Base-by-base conservation (phyloP, 495 filamentous ascomycete genomes). In the Xylaria scruposa region DNA sequence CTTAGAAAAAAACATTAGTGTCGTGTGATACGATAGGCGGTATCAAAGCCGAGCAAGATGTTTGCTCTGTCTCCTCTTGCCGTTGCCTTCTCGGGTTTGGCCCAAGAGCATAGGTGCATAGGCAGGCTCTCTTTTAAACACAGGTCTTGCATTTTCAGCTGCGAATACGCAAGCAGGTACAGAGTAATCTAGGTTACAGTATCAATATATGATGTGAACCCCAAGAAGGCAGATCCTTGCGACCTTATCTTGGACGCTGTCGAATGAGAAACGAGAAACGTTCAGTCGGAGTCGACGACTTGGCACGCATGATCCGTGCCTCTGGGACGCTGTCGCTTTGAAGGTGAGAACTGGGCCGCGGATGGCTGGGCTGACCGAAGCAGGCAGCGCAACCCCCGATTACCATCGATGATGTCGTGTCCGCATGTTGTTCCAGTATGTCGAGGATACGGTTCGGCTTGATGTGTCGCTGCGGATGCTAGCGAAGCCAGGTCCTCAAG, bases 161-260 rank as follows among this genome's bases (percentile, higher is more conserved):
- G 29, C 15, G 12, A 42, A 38, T 38, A 38, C 36, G 36, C 29
- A 31, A 3, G 29, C 29, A 31, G 29, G 29, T 31, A 31, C 29
- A 3, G 29, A 31, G 29, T 31, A 31, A 31, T 31, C 29, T 31
- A 31, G 29, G 29, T 31, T 31, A 31, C 29, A 1, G 29, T 31
- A 31, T 31, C 29, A 31, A 31, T 31, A 3, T 1, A 31, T 31
- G 29, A 31, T 31, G 29, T 31, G 29, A 31, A 31, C 29, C n/a
- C n/a, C n/a, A n/a, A n/a, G n/a, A n/a, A n/a, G n/a, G n/a, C 47
- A 67, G 21, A 64, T 26, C 64, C 64, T 54, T 67, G 64, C 31
- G 31, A 17, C 33, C 29, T 36, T 65, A 67, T 67, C 65, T 67
- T 67, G 33, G 21, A 21, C 49, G 33, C 38, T 19, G 49, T 29